phyloP scores from a whole-genome alignment of 768 basidiomycete genomes.

The Auriscalpium vulgare region DNA sequence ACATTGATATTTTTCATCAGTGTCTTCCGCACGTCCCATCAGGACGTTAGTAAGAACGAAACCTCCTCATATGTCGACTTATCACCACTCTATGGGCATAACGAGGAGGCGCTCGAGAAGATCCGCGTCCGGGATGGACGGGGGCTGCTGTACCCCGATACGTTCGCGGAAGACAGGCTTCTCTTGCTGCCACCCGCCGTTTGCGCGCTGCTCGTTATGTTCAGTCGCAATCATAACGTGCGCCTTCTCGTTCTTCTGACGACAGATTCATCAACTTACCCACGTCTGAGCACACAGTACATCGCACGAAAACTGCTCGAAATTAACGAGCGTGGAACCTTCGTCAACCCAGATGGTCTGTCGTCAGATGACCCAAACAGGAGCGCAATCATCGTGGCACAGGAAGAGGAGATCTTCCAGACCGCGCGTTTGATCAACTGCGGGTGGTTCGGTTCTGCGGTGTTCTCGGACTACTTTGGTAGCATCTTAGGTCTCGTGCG shows the following conservation, averaged over 20 bases:
- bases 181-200: slow-evolving; percentile 74
- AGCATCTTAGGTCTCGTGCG: slow-evolving; percentile 73
- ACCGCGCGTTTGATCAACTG: slow-evolving; percentile 72
- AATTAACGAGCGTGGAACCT: slow-evolving; percentile 72
- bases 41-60: slow-evolving; percentile 61
- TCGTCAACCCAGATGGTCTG: slow-evolving; percentile 44
- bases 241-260: slow-evolving; percentile 18
- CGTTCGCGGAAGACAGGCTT: slow-evolving; percentile 73
- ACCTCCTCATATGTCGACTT: slow-evolving; percentile 86
- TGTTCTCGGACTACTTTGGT: slow-evolving; percentile 83
- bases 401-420: slow-evolving; percentile 66
- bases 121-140: slow-evolving; percentile 53
- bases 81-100: slow-evolving; percentile 74
- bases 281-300: slow-evolving; percentile 39
- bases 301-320: slow-evolving; percentile 71
- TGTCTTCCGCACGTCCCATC: slow-evolving; percentile 77
- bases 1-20: slow-evolving; percentile 24
- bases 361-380: slow-evolving; percentile 18
- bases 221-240: slow-evolving; percentile 86
- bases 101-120: slow-evolving; percentile 49
- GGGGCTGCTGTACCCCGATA: slow-evolving; percentile 60
- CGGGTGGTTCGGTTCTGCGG: slow-evolving; percentile 69
- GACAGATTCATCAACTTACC: neutral
- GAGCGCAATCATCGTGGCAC: slow-evolving; percentile 25
- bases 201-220: slow-evolving; percentile 71